Conservation (phyloP, 176 grass and related monocot species). For the Hordeum marinum region DNA sequence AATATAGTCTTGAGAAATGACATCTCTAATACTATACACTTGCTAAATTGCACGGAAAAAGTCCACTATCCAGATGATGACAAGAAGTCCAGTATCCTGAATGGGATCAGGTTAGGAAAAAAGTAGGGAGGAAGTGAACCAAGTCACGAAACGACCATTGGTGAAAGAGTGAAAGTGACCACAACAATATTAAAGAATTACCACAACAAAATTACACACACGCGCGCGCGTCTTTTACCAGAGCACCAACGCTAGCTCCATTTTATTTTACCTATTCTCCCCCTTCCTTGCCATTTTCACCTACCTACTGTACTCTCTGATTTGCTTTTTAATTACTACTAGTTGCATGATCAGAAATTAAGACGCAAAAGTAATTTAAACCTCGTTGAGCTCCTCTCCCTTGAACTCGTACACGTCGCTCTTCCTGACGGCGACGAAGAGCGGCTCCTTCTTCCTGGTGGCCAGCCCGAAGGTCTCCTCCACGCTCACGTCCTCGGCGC, state of each 20-base stretch:
- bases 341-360: neutral
- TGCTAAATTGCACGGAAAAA: neutral
- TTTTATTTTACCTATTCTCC: neutral
- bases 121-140: too few species aligned
- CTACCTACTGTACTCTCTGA: neutral
- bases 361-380: neutral
- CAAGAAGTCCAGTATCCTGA: neutral
- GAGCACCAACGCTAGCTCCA: neutral
- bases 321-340: neutral
- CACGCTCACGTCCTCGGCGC: conserved; percentile 39
- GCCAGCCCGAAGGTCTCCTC: conserved; percentile 42
- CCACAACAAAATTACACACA: neutral
- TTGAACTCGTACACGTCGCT: conserved; percentile 30
- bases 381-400: conserved; percentile 19
- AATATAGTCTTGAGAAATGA: too few species aligned
- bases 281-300: neutral
- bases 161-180: neutral
- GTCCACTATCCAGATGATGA: neutral
- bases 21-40: too few species aligned
- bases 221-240: neutral
- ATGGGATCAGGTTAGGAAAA: too few species aligned
- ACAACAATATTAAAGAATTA: neutral
- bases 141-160: neutral
- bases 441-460: conserved; percentile 43
- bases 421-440: conserved; percentile 24